Conservation (phyloP, 108 stramenopile genomes). For the Cyclotella atomus region DNA sequence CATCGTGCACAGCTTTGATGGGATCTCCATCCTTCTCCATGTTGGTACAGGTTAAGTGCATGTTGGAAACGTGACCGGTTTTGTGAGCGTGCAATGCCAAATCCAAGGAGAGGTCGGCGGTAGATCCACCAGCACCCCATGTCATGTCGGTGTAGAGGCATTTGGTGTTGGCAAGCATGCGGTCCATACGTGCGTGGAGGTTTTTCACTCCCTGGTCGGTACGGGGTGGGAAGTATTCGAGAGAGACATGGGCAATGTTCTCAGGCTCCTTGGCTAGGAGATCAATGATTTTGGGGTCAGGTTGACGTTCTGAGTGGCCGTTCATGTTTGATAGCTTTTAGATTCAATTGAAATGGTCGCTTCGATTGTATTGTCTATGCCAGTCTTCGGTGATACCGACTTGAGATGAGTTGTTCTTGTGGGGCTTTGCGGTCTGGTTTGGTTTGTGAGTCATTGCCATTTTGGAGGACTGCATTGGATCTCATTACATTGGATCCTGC, state of each 20-base stretch:
- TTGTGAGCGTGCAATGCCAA: slow-evolving; percentile 83
- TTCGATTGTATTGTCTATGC: neutral
- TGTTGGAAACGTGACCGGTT: slow-evolving; percentile 94
- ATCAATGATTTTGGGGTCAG: slow-evolving; percentile 89
- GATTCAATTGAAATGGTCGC: neutral
- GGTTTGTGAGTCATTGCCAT: too few relatives aligned
- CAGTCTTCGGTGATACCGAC: neutral
- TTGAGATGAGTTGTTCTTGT: too few relatives aligned
- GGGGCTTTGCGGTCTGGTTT: too few relatives aligned
- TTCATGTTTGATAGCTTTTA: slow-evolving; percentile 10
- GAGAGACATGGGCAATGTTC: slow-evolving; percentile 78
- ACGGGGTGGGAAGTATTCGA: slow-evolving; percentile 99
- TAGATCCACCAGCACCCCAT: slow-evolving; percentile 99
- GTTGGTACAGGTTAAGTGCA: slow-evolving; percentile 99
- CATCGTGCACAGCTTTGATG: slow-evolving; percentile 82
- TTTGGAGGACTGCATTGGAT: too few relatives aligned
- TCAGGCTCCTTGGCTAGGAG: slow-evolving; percentile 59
- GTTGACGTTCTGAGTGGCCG: slow-evolving; percentile 26
- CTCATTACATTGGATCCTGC: too few relatives aligned
- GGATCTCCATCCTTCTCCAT: slow-evolving; percentile 90
- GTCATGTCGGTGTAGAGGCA: slow-evolving; percentile 98
- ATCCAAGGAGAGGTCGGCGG: slow-evolving; percentile 94
- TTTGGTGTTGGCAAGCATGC: slow-evolving; percentile 81
- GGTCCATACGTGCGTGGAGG: slow-evolving; percentile 93
- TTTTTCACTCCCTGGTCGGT: slow-evolving; percentile 96